phyloP scores from a whole-genome alignment of 331 rosid genomes.

The Saraca asoca region DNA sequence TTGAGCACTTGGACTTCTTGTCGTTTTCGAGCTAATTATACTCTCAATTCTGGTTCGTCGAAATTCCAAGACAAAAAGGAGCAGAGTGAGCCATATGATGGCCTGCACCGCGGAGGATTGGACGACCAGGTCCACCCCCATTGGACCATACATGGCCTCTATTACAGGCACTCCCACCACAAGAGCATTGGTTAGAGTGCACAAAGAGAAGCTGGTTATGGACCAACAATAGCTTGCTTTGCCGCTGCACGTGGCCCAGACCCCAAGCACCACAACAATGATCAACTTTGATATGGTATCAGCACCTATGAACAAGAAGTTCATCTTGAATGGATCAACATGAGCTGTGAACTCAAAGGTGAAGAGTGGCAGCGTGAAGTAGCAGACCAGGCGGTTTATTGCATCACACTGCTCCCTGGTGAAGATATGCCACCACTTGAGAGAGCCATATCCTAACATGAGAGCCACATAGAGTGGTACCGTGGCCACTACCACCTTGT shows the following conservation, averaged over 20 bases:
- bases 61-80: constrained; percentile 72
- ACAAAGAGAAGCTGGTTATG: constrained; percentile 80
- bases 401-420: constrained; percentile 79
- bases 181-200: constrained; percentile 71
- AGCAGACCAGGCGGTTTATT: constrained; percentile 78
- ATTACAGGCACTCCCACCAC: constrained; percentile 85
- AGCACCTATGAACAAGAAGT: constrained; percentile 60
- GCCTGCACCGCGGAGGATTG: constrained; percentile 80
- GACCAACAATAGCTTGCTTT: constrained; percentile 77
- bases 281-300: constrained; percentile 76
- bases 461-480: constrained; percentile 81
- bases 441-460: constrained; percentile 79
- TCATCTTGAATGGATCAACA: constrained; percentile 82
- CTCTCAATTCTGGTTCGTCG: constrained; percentile 51
- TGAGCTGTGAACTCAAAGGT: constrained; percentile 77
- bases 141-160: constrained; percentile 73
- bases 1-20: too few relatives aligned
- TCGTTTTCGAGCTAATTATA: too few relatives aligned
- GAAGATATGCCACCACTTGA: constrained; percentile 87
- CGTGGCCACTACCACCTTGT: constrained; percentile 76
- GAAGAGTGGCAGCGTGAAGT: constrained; percentile 88
- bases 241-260: constrained; percentile 71
- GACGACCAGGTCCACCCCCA: constrained; percentile 75
- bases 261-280: constrained; percentile 55
- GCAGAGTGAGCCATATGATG: constrained; percentile 75